Evolutionary conservation across 164 flowering plant genomes (phyloP).

Genomic region (Magnolia kwangsiensis): DNA sequence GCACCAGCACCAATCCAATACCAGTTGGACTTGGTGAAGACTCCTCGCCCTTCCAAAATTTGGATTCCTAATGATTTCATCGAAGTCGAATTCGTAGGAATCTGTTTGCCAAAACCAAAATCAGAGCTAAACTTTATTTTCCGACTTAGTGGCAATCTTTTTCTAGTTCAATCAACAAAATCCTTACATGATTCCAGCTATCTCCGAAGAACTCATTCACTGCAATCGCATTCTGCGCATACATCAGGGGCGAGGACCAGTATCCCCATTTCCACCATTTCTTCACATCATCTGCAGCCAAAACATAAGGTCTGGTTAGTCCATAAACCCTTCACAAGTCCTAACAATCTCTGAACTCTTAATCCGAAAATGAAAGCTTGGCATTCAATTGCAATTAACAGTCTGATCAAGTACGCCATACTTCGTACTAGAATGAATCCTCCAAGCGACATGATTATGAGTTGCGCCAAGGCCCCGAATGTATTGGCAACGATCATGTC

Average conservation of each 20-base stretch:
- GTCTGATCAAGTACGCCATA: constrained; percentile 9
- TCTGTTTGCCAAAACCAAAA: constrained; percentile 5
- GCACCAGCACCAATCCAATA: constrained; percentile 43
- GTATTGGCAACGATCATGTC: constrained; percentile 35
- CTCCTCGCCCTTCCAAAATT: constrained; percentile 28
- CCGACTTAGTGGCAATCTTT: neutral
- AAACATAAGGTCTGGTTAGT: neutral
- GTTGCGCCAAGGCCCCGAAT: constrained; percentile 29
- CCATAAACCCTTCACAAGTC: neutral
- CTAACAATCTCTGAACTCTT: neutral
- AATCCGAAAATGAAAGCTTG: neutral
- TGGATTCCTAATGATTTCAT: constrained; percentile 23
- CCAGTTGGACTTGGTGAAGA: constrained; percentile 28
- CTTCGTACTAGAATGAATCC: constrained; percentile 46
- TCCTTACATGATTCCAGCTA: constrained; percentile 52
- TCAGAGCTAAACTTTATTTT: neutral
- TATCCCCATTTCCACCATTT: constrained; percentile 70
- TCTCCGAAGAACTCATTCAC: constrained; percentile 57
- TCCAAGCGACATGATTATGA: constrained; percentile 25
- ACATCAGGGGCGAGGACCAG: constrained; percentile 63
- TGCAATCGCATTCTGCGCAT: constrained; percentile 45
- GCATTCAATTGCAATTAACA: neutral
- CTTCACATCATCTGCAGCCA: constrained; percentile 28
- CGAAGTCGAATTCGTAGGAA: constrained; percentile 3
- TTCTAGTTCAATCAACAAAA: neutral